Evolutionary conservation across 2,329 filamentous ascomycete species (phyloP).

Genomic region (Colletotrichum viniferum): DNA sequence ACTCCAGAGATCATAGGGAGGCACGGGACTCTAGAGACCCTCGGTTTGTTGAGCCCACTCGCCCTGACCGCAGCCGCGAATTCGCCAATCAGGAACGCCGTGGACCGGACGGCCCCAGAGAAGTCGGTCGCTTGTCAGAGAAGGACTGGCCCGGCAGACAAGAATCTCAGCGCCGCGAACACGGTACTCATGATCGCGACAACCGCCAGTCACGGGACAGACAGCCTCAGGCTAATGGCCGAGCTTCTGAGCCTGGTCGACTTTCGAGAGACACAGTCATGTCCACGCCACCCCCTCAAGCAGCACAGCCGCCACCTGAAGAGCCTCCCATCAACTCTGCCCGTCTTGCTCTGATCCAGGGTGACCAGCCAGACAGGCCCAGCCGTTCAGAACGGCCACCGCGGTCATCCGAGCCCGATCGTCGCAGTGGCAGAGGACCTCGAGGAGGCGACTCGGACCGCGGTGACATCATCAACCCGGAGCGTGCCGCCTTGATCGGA

Average conservation of each 20-base stretch:
- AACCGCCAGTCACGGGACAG: conserved; percentile 36
- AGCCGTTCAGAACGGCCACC: conserved; percentile 11
- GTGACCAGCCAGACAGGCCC: conserved; percentile 29
- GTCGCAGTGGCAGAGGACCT: conserved; percentile 6
- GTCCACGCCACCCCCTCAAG: conserved; percentile 26
- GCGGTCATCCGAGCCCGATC: conserved; percentile 12
- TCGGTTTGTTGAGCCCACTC: conserved; percentile 43
- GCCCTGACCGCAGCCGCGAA: conserved; percentile 47
- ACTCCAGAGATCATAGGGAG: conserved; percentile 29
- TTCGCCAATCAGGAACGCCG: conserved; percentile 46
- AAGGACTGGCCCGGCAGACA: conserved; percentile 38
- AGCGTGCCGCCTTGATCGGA: conserved; percentile 49
- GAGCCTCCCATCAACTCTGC: conserved; percentile 62
- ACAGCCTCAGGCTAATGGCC: conserved; percentile 27
- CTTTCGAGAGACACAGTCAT: conserved; percentile 27
- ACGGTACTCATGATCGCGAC: conserved; percentile 42
- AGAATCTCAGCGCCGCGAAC: conserved; percentile 37
- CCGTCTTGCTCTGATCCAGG: conserved; percentile 53
- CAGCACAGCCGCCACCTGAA: conserved; percentile 32
- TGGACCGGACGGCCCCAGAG: conserved; percentile 38
- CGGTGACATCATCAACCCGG: conserved; percentile 50
- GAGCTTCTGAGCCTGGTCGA: conserved; percentile 28
- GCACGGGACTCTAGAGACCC: conserved; percentile 39
- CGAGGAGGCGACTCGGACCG: conserved; percentile 32
- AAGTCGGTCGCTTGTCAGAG: conserved; percentile 40